phyloP scores from a whole-genome alignment of 805 yeast species.

The Kregervanrija delftensis region DNA sequence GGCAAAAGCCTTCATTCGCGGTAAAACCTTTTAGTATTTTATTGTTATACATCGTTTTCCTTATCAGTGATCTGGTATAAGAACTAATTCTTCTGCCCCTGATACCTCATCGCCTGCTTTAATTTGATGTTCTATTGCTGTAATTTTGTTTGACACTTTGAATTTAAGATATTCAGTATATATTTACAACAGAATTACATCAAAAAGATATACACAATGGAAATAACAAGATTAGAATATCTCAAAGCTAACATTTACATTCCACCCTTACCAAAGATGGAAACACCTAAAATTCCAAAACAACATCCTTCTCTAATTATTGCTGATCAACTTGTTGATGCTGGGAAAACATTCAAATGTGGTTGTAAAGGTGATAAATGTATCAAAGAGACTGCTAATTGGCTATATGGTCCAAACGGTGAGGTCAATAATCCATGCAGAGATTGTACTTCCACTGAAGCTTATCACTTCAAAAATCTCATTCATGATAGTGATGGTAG shows the following conservation, averaged over 20 bases:
- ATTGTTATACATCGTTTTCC: too few species aligned
- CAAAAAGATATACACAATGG: constrained; percentile 20
- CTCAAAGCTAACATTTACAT: constrained; percentile 29
- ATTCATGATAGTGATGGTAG: constrained; percentile 19
- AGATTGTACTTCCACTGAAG: constrained; percentile 24
- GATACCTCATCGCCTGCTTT: too few species aligned
- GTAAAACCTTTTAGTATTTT: too few species aligned
- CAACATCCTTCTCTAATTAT: constrained; percentile 31
- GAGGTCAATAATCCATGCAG: constrained; percentile 20
- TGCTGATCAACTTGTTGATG: constrained; percentile 24
- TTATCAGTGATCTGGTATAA: too few species aligned
- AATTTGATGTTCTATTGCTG: too few species aligned
- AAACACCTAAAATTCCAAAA: constrained; percentile 23
- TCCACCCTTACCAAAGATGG: constrained; percentile 17
- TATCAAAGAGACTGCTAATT: constrained; percentile 27
- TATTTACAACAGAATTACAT: neutral
- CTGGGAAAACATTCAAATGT: constrained; percentile 22
- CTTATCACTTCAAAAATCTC: constrained; percentile 22
- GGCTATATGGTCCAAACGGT: constrained; percentile 31
- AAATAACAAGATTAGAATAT: constrained; percentile 23
- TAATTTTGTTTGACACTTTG: neutral
- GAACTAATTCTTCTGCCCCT: too few species aligned
- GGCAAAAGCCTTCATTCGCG: too few species aligned
- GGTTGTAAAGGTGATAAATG: constrained; percentile 30
- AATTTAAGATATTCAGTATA: too few species aligned